Conservation (phyloP, 176 grass and related monocot species). For the Musa beccarii region DNA sequence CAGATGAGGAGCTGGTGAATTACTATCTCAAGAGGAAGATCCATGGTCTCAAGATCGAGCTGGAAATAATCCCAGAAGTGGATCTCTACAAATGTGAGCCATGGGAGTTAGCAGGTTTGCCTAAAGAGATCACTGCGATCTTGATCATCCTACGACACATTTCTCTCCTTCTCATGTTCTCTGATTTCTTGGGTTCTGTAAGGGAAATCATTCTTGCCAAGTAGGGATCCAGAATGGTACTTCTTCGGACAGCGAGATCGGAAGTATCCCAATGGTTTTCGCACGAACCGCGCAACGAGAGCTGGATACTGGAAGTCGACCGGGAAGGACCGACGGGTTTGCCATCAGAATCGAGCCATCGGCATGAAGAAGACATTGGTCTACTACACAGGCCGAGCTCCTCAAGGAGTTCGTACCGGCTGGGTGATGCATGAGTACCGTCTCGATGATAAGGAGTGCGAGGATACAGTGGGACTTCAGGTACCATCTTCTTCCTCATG, state of each 20-base stretch:
- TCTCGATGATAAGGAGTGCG: constrained; percentile 1
- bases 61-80: constrained; percentile 30
- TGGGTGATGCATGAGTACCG: constrained; percentile 55
- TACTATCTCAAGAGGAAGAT: constrained; percentile 50
- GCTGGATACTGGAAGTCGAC: constrained; percentile 50
- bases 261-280: constrained; percentile 33
- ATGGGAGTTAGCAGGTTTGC: constrained; percentile 50
- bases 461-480: background rate
- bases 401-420: constrained; percentile 27
- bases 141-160: background rate
- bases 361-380: constrained; percentile 48
- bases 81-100: constrained; percentile 50
- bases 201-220: background rate
- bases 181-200: constrained; percentile 9
- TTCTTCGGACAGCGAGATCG: constrained; percentile 44
- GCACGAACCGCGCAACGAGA: constrained; percentile 34
- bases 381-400: constrained; percentile 39
- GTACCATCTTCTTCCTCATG: background rate
- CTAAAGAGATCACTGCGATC: too few species aligned
- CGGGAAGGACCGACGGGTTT: constrained; percentile 39
- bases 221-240: constrained; percentile 25
- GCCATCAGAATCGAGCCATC: constrained; percentile 13
- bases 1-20: constrained; percentile 51
- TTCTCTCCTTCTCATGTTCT: background rate
- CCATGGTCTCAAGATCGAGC: constrained; percentile 32